These are phyloP conservation scores for Martiniozyma asiatica DNA, from an alignment of 1,139 yeast species.

Conservation along the genomic window DNA sequence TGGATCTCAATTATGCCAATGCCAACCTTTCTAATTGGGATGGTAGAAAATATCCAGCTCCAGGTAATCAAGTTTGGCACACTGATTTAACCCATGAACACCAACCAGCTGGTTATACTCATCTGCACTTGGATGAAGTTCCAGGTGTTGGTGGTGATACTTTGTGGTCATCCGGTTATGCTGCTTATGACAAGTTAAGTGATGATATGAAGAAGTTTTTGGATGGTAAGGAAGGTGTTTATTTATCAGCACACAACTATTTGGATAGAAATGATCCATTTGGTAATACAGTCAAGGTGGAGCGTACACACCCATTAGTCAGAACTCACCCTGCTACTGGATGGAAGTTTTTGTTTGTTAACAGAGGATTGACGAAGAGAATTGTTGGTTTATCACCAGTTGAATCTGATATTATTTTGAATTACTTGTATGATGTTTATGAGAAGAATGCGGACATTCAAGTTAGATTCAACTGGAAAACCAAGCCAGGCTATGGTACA, in stretches of 20 bases:
- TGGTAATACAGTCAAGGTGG: conserved; percentile 31
- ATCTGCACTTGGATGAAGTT: conserved; percentile 33
- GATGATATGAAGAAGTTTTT: conserved; percentile 35
- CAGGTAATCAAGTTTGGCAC: conserved; percentile 27
- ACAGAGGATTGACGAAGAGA: conserved; percentile 30
- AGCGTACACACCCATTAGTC: conserved; percentile 34
- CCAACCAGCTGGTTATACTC: conserved; percentile 39
- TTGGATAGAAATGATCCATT: conserved; percentile 32
- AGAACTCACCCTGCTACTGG: conserved; percentile 45
- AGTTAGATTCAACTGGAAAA: conserved; percentile 33
- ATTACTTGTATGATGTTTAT: conserved; percentile 28
- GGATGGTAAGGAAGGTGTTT: conserved; percentile 38
- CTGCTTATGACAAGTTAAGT: conserved; percentile 35
- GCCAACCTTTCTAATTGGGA: conserved; percentile 16
- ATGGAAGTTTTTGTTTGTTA: conserved; percentile 37
- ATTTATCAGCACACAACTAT: conserved; percentile 31
- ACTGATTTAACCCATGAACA: conserved; percentile 36
- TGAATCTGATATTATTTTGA: conserved; percentile 28
- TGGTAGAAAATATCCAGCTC: conserved; percentile 13
- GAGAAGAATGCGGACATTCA: conserved; percentile 27
- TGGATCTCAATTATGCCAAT: conserved; percentile 11
- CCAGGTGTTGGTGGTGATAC: conserved; percentile 41
- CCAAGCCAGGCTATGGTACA: conserved; percentile 37
- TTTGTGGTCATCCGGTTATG: conserved; percentile 38
- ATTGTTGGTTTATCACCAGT: conserved; percentile 34